Conservation (phyloP, 2,329 filamentous ascomycete species). For the Beauveria medogensis region DNA sequence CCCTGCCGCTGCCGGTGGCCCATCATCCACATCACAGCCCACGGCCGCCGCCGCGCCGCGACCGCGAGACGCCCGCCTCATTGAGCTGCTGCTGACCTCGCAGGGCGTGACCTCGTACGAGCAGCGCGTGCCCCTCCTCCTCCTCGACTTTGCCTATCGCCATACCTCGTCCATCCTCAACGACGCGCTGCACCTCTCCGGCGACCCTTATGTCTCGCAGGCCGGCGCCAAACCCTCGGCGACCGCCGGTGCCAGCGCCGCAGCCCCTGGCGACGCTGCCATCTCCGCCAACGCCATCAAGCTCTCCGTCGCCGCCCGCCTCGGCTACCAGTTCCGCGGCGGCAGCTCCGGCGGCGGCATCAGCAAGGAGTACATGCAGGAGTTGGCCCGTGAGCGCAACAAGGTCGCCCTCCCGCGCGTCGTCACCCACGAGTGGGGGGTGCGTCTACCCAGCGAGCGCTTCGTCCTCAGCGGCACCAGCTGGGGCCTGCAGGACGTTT, state of each 20-base stretch:
- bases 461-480: conserved; percentile 59
- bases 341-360: conserved; percentile 45
- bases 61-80: conserved; percentile 69
- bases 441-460: conserved; percentile 57
- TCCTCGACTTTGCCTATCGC: conserved; percentile 81
- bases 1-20: conserved; percentile 16
- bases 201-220: conserved; percentile 58
- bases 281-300: conserved; percentile 60
- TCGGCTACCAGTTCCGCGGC: conserved; percentile 61
- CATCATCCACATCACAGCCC: conserved; percentile 20
- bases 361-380: conserved; percentile 68
- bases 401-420: conserved; percentile 56
- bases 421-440: conserved; percentile 57
- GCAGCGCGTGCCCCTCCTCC: conserved; percentile 70
- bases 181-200: conserved; percentile 61
- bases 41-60: conserved; percentile 41
- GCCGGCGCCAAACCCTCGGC: conserved; percentile 45
- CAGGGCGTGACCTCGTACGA: conserved; percentile 76
- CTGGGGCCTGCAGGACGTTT: conserved; percentile 55
- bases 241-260: conserved; percentile 39
- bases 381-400: conserved; percentile 66
- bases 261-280: conserved; percentile 42
- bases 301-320: conserved; percentile 61
- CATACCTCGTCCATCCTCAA: conserved; percentile 65
- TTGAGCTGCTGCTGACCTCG: conserved; percentile 71